Base-by-base conservation (phyloP, 2,329 filamentous ascomycete genomes). In the Stenocarpella maydis region DNA sequence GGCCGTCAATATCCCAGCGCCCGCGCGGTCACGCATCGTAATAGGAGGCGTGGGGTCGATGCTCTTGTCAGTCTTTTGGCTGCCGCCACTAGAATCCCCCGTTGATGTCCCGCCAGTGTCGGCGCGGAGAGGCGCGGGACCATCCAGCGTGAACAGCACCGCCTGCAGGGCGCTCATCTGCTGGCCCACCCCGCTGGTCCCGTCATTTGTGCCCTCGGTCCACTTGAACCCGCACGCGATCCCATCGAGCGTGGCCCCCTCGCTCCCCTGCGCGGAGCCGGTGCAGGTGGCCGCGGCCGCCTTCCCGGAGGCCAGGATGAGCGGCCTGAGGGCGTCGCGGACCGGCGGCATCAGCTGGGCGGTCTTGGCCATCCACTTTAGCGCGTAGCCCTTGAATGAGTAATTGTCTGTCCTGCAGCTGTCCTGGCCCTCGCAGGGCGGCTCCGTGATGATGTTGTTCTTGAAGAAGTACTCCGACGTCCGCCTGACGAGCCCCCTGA, bases 371-470 rank as follows among this genome's bases (percentile, higher is more conserved):
- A 93, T 82, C 88, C 90, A 92, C 49, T 88, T 86, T 71, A 88
- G 84, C 17, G 92, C 82, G 68, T 90, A 89, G 31, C 90, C 91
- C 78, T 92, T 92, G 85, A 92, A 94, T 1, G 89, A 88, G 70
- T 87, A 81, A 82, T 93, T 91, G 74, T 95, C 92, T 52, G 86
- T 85, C 68, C 90, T 90, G 81, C 92, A 95, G 24, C 81, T 85
- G 17, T 75, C 78, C 34, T 78, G 75, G 41, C 76, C 74, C 74
- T 93, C 91, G 80, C 92, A 95, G 12, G 89, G 84, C 8, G 87
- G 80, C 77, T 95, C 92, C 69, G 81, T 88, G 73, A 92, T 88
- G 72, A 92, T 83, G 47, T 85, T 84, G n/a, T 87, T 80, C 69
- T 82, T 75, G 64, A 83, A 82, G 79, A 88, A 88, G 70, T 80